Conservation (phyloP, 208 protist genomes). For the Trypanosoma boissoni region DNA sequence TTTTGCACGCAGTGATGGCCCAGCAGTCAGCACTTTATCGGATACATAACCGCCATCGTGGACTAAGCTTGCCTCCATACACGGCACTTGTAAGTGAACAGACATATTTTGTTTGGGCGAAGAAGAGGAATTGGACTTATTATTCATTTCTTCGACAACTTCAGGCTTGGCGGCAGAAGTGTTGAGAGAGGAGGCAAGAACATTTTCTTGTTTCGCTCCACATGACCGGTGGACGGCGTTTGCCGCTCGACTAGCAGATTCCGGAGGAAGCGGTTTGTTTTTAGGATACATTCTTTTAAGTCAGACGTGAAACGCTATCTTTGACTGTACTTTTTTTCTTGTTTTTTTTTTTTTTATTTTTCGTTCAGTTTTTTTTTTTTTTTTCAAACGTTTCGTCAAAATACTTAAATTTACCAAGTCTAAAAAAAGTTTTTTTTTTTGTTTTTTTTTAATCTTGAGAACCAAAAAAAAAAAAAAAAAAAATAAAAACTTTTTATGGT, state of each 20-base stretch:
- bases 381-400: not conserved
- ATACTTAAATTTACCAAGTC: no score
- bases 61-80: no score
- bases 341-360: not conserved
- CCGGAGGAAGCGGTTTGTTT: slow-evolving; percentile 24
- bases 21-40: no score
- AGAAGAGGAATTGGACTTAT: no score
- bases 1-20: no score
- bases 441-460: not conserved
- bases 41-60: no score
- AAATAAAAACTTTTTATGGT: slow-evolving; percentile 15
- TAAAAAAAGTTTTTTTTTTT: not conserved
- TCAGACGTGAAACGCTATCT: no score
- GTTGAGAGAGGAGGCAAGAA: no score
- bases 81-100: no score
- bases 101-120: no score
- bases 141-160: no score
- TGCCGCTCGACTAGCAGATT: slow-evolving; percentile 14
- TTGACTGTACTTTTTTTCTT: not conserved
- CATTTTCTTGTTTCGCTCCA: not conserved
- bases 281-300: slow-evolving; percentile 22
- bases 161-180: no score
- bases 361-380: not conserved
- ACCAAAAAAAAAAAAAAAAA: slow-evolving; percentile 16
- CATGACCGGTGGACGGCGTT: not conserved